These are phyloP conservation scores for Heliamphora pulchella DNA, from an alignment of 179 eudicot species.

Conservation along the genomic window DNA sequence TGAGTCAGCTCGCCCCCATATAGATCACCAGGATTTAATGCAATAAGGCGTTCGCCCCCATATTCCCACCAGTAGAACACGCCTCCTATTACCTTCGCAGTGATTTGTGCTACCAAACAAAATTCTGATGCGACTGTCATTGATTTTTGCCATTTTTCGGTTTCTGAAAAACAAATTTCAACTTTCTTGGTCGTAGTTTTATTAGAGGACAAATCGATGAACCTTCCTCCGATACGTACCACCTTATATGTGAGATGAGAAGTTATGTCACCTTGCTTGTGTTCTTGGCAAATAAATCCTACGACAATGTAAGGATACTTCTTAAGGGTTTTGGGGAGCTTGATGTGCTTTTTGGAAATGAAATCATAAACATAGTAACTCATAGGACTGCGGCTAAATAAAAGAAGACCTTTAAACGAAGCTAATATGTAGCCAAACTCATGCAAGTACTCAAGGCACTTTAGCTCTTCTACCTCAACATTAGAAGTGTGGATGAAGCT, in stretches of 20 bases:
- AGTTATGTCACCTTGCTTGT: neutral
- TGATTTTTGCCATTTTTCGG: neutral
- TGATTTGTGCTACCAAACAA: no score
- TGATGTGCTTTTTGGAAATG: conserved; percentile 8
- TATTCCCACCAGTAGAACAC: neutral
- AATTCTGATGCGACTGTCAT: neutral
- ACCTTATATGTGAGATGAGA: neutral
- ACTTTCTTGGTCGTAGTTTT: neutral
- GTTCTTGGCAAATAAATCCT: neutral
- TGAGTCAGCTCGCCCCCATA: no score
- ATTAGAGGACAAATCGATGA: no score
- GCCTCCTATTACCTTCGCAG: neutral
- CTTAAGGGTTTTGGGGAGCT: neutral
- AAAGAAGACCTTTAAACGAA: neutral
- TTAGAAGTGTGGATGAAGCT: neutral
- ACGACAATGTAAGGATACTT: neutral
- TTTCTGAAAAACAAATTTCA: neutral
- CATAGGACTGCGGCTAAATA: neutral
- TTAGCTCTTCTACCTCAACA: neutral
- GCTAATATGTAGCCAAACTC: neutral
- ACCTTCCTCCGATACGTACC: neutral
- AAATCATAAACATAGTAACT: neutral
- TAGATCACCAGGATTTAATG: neutral
- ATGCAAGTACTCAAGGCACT: neutral
- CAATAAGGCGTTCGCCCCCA: neutral